Base-by-base conservation (phyloP, 2,329 filamentous ascomycete species). In the Neodidymelliopsis sp. region DNA sequence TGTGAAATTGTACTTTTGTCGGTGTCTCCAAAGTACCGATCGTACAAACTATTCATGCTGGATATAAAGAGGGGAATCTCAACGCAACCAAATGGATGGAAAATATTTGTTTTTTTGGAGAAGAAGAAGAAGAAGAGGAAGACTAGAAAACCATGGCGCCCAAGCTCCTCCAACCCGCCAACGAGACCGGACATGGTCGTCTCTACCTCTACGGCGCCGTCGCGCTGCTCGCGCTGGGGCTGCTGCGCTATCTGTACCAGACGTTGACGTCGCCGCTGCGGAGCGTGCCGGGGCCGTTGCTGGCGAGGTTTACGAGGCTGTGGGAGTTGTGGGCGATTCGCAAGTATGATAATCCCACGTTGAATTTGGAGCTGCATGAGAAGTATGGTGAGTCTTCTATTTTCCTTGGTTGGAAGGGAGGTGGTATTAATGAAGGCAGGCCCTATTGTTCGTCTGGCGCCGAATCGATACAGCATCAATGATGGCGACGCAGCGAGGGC, bases 201-300 rank as follows among this genome's bases (percentile, higher is more conserved):
- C 16, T 22, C 12, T 37, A 16, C 34, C 10, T 24, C 10, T 37
- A 24, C 9, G 13, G 22, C 2, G 4, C 20, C 13, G 9, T 30
- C n/a, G 25, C 18, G 3, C n/a, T 51, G 7, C 15, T 46, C 3
- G 24, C 13, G 8, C 11, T 46, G 4, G 15, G 11, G 2, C 9
- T 42, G 9, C 19, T 19, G 7, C 34, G n/a, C 6, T 39, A 39
- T 8, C 2, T 41, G 7, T 44, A 43, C 12, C 33, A 35, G 19
- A 35, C 23, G 8, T 10, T 50, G 19, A 25, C 28, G 4, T 56
- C 49, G 2, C 75, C 76, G 3, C 66, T 77, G 3, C 67, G 67
- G 25, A 55, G 57, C 6, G 63, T 80, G 15, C 78, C 78, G 0
- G 78, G 79, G 0, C 79, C 78, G 0, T 73, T 77, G 31, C 62